Base-by-base conservation (phyloP, 1,139 yeast genomes). In the Yamadazyma aaseri region DNA sequence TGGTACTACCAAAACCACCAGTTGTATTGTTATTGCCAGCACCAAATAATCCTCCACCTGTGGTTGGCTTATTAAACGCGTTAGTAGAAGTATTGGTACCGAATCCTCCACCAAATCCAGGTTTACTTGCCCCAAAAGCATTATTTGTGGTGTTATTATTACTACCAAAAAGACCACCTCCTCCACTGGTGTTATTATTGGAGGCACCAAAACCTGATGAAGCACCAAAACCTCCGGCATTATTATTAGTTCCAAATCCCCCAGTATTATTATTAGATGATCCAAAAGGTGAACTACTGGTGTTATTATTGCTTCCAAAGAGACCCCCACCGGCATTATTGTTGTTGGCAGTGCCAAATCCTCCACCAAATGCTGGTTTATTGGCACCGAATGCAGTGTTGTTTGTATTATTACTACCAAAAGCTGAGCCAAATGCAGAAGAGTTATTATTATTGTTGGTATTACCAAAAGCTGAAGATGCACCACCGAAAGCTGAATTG, bases 311-410 rank as follows among this genome's bases (percentile, higher is more conserved):
- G 18, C 49, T 33, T 1, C 63, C 63, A 44, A 58, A 57, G 24
- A 56, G 38, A 3, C 59, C 56, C 20, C 27, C 31, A 24, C 56
- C 42, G 12, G 42, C 29, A 23, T 31, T 40, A 20, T 26, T 29
- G 12, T 15, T 16, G 17, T 24, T 26, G 14, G 28, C 23, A 9
- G 15, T 12, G 18, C 41, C 37, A 10, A 42, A 39, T 2, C 48
- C 49, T 41, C 44, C 60, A 13, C 71, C 67, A 30, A 59, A 58
- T 2, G 60, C 44, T 36, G 28, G 39, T 39, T 51, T 34, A 16
- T 56, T 38, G 17, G 58, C 51, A 6, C 56, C 60, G 32, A 53
- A 53, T 3, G 56, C 53, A 9, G 21, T 60, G 23, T 23, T 30
- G 32, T 26, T 36, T 15, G 46, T 29, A 24, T 49, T 47, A 49